Evolutionary conservation across 441 rosid species (phyloP), one percentile per base, ranked within the genome.

Genomic region (Croton laevigatus): DNA sequence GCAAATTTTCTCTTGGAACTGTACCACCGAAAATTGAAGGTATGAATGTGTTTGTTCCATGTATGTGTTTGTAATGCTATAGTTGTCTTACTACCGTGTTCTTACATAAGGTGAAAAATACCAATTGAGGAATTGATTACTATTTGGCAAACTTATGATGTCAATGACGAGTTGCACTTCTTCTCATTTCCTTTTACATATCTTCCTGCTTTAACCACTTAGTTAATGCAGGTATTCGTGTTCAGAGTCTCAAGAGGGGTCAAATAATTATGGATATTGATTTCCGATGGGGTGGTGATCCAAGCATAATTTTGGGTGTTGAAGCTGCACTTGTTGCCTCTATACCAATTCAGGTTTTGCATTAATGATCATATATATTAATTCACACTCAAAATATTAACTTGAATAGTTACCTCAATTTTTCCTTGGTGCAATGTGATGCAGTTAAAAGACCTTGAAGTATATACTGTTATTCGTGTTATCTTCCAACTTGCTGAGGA

Each of bases 261-360:
- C 98, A 95, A 83, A 73, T 95, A 59, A 93, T 81, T 32, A 89
- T 93, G 99, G 99, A 93, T 65, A 91, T 93, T 70, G 99, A 95
- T 85, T 85, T 95, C 59, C 90, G 98, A 63, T 95, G 98, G 98
- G 88, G 99, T 69, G 99, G 98, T 77, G 93, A 95, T 84, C 99
- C 99, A 58, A 89, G 84, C 84, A 95, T 95, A 63, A 76, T 95
- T 76, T 81, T 95, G 80, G 96, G 88, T 62, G 97, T 88, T 77
- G 87, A 89, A 81, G 89, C 98, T 76, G 96, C 97, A 23, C 84
- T 91, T 73, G 96, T 91, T 76, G 99, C 97, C 71, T 89, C 97
- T 64, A 85, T 95, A 82, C 98, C 99, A 70, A 93, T 95, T 78
- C 98, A 95, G 91, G 99, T 88, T 80, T 62, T 73, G 34, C 55